Evolutionary conservation across 1,284 basidiomycete genomes (phyloP).

Genomic region (Heterobasidion parviporum): DNA sequence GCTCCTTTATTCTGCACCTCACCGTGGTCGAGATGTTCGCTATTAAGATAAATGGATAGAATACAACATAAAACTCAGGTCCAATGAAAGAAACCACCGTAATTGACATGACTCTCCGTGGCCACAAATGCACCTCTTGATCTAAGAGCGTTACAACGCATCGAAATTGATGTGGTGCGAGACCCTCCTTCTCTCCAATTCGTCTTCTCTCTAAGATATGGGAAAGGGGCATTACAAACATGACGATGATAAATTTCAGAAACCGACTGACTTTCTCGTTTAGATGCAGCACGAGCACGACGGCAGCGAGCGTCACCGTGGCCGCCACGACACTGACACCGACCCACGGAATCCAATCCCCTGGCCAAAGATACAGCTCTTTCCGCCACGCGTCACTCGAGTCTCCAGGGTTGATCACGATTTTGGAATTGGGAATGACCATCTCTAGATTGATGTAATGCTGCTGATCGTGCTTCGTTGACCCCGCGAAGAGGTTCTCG

Average conservation of each 20-base stretch:
- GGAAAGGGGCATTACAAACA: constrained; percentile 6
- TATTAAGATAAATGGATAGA: too few relatives aligned
- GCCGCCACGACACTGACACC: constrained; percentile 77
- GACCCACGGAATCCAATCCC: constrained; percentile 98
- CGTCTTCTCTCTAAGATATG: constrained; percentile 79
- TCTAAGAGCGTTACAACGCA: constrained; percentile 48
- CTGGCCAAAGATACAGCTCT: constrained; percentile 88
- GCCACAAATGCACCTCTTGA: too few relatives aligned
- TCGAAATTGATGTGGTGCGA: constrained; percentile 97
- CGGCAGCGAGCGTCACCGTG: constrained; percentile 66
- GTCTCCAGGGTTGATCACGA: constrained; percentile 76
- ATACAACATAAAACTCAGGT: too few relatives aligned
- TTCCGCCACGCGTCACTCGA: constrained; percentile 67
- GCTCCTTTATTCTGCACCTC: too few relatives aligned
- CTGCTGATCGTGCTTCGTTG: constrained; percentile 61
- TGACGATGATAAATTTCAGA: not conserved
- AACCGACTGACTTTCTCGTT: constrained; percentile 73
- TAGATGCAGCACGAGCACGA: constrained; percentile 84
- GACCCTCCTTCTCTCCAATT: constrained; percentile 77
- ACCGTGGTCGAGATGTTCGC: too few relatives aligned
- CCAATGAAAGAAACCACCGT: too few relatives aligned
- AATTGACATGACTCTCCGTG: too few relatives aligned
- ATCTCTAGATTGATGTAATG: constrained; percentile 92
- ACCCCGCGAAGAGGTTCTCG: constrained; percentile 91
- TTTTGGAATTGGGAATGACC: constrained; percentile 94